These are phyloP conservation scores for Fusarium globosum DNA, from an alignment of 2,329 filamentous ascomycete genomes.

Conservation along the genomic window DNA sequence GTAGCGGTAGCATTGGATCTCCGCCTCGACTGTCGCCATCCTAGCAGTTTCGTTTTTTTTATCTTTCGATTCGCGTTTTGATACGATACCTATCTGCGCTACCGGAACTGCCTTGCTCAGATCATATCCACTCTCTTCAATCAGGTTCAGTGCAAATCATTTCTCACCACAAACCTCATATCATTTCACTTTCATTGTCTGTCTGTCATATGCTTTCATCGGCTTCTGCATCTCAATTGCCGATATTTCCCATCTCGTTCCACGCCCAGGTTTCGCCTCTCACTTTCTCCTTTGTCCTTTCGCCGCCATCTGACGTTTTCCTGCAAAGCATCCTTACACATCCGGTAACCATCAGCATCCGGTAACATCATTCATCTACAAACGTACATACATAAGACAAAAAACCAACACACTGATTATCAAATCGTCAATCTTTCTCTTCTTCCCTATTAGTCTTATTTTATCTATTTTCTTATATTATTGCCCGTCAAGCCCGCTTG, in stretches of 20 bases:
- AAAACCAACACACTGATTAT: not conserved
- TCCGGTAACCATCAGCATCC: slow-evolving; percentile 37
- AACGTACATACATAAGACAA: slow-evolving; percentile 22
- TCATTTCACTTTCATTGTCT: slow-evolving; percentile 4
- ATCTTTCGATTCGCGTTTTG: slow-evolving; percentile 28
- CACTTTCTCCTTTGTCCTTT: slow-evolving; percentile 4
- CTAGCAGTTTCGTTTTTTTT: slow-evolving; percentile 16
- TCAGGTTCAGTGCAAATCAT: slow-evolving; percentile 12
- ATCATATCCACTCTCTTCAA: slow-evolving; percentile 24
- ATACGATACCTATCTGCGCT: slow-evolving; percentile 28
- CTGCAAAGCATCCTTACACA: slow-evolving; percentile 29
- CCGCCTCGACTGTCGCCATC: slow-evolving; percentile 28
- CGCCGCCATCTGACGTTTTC: slow-evolving; percentile 27
- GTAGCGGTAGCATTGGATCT: slow-evolving; percentile 32
- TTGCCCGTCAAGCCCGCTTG: not conserved
- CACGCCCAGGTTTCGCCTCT: slow-evolving; percentile 10
- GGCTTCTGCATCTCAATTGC: not conserved
- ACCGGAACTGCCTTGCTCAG: slow-evolving; percentile 27
- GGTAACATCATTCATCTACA: slow-evolving; percentile 26
- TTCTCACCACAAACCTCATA: slow-evolving; percentile 18
- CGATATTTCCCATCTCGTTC: slow-evolving; percentile 19
- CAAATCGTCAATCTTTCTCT: slow-evolving; percentile 3
- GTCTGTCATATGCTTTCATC: slow-evolving; percentile 18
- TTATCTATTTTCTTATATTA: not conserved
- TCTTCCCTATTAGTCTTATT: not conserved